Evolutionary conservation across 1,284 basidiomycete genomes (phyloP).

Genomic region (Microbotryomycetes sp.): DNA sequence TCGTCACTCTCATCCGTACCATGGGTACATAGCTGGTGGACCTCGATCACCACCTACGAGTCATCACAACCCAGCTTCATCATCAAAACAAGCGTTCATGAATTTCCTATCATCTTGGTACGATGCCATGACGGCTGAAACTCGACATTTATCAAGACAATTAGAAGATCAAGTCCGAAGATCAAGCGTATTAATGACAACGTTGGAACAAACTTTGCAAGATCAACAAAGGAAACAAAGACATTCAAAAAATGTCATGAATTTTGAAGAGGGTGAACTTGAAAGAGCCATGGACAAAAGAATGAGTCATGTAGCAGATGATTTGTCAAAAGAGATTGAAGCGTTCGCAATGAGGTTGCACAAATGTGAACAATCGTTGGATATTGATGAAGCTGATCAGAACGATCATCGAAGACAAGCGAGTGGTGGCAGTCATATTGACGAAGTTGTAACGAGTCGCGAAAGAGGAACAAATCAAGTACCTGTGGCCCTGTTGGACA

Average conservation of each 20-base stretch:
- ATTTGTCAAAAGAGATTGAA: not conserved
- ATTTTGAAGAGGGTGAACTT: not conserved
- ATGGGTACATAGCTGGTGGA: no score
- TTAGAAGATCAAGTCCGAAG: conserved; percentile 29
- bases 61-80: conserved; percentile 57
- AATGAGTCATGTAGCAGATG: not conserved
- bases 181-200: conserved; percentile 19
- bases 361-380: not conserved
- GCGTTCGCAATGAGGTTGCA: not conserved
- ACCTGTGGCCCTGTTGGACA: not conserved
- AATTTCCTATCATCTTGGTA: conserved; percentile 35
- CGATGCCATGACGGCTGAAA: conserved; percentile 33
- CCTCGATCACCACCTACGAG: conserved; percentile 60
- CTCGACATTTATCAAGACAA: conserved; percentile 23
- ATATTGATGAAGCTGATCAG: not conserved
- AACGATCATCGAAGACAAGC: not conserved
- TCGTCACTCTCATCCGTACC: not conserved
- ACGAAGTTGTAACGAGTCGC: no score
- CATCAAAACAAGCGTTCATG: conserved; percentile 34
- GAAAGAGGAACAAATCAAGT: no score
- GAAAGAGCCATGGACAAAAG: not conserved
- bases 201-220: conserved; percentile 14
- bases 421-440: not conserved
- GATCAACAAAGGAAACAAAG: not conserved
- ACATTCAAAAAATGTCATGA: not conserved